Evolutionary conservation across 2,329 filamentous ascomycete genomes (phyloP).

Genomic region (Colletotrichum coccodes): DNA sequence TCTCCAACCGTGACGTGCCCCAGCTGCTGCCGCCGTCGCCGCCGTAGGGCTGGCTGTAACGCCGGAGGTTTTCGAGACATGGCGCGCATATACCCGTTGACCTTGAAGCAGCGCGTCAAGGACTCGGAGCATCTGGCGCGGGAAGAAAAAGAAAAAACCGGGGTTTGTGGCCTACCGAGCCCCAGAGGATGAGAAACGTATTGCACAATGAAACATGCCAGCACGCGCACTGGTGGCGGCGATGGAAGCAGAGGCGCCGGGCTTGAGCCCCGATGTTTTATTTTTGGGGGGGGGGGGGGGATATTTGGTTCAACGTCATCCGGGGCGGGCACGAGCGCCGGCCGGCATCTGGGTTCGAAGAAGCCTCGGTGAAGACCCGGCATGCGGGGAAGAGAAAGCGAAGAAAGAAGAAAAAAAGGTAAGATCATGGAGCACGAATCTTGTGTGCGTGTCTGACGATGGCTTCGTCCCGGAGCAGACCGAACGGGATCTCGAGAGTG

Average conservation of each 20-base stretch:
- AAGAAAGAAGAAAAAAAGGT: background rate
- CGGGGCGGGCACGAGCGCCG: background rate
- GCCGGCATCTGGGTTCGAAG: background rate
- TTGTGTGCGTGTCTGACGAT: background rate
- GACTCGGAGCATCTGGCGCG: constrained; percentile 11
- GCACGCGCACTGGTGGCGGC: background rate
- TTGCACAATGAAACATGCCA: background rate
- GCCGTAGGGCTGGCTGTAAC: constrained; percentile 21
- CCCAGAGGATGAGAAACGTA: background rate
- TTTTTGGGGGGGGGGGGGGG: no score
- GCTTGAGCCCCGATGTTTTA: background rate
- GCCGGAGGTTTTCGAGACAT: background rate
- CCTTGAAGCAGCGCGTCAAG: background rate
- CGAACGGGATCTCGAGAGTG: background rate
- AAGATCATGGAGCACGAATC: background rate
- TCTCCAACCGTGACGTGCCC: constrained; percentile 7
- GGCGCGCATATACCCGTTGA: background rate
- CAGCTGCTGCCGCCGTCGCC: background rate
- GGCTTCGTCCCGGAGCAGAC: background rate
- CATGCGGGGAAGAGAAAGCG: background rate
- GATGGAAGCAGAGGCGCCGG: no score
- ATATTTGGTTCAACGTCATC: background rate
- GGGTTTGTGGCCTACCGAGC: background rate
- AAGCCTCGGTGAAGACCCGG: background rate
- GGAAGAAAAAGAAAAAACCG: background rate